A percentile compares a stretch with the other conserved stretches of the same genome.
Conservation (phyloP, 2,329 filamentous ascomycete species). For the Botrytis galanthina region DNA sequence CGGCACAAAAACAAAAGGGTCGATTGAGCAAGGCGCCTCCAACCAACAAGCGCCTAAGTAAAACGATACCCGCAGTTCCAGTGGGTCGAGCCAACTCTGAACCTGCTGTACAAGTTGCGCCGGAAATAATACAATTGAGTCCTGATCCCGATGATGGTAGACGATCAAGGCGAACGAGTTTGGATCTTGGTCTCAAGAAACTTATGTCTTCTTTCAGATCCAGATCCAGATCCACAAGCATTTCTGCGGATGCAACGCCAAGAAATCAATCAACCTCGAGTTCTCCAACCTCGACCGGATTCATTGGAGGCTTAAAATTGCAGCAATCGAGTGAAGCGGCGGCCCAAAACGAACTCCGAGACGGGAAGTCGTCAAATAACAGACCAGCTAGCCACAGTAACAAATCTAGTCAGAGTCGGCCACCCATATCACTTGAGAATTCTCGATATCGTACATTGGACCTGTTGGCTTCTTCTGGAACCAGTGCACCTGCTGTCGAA, state of each 20-base stretch:
- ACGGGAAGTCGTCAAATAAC: not conserved
- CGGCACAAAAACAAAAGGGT: conserved; percentile 23
- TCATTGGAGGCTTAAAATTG: conserved; percentile 38
- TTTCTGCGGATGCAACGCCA: not conserved
- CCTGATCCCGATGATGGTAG: conserved; percentile 9
- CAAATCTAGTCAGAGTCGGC: conserved; percentile 5
- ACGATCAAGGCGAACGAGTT: conserved; percentile 28
- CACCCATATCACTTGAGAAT: conserved; percentile 14
- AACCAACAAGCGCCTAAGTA: conserved; percentile 24
- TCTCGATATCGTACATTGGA: conserved; percentile 16
- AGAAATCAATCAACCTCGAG: not conserved
- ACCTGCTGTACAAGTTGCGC: not conserved
- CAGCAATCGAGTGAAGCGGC: conserved; percentile 31
- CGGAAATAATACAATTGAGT: not conserved
- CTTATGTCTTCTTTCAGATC: conserved; percentile 25
- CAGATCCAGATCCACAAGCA: conserved; percentile 10
- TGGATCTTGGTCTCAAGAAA: conserved; percentile 30
- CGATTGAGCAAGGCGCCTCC: conserved; percentile 38
- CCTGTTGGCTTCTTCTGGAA: not conserved
- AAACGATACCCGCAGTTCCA: not conserved
- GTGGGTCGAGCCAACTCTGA: conserved; percentile 2
- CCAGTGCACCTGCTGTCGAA: not conserved
- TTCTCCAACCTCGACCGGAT: conserved; percentile 24
- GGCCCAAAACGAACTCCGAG: conserved; percentile 24
- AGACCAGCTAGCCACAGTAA: not conserved